Percentiles rank a stretch among this genome's conserved stretches.
phyloP scores from a whole-genome alignment of 768 basidiomycete genomes.

The Melanogaster broomeanus region DNA sequence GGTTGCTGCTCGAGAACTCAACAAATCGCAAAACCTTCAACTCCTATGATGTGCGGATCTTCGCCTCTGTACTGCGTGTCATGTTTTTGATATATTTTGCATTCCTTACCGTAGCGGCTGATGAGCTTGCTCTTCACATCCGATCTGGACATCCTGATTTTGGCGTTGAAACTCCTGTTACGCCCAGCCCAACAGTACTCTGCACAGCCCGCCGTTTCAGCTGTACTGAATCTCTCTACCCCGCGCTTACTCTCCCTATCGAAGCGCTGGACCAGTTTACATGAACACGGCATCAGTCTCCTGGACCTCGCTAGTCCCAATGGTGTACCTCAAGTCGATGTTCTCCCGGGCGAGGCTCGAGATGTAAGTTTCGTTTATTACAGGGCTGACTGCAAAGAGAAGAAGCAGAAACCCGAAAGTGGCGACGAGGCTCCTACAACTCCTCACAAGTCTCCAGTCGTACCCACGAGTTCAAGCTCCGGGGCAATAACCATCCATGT shows the following conservation, averaged over 20 bases:
- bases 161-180: slow-evolving; percentile 81
- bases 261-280: slow-evolving; percentile 80
- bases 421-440: slow-evolving; percentile 44
- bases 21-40: slow-evolving; percentile 96
- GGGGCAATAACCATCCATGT: slow-evolving; percentile 65
- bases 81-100: slow-evolving; percentile 6
- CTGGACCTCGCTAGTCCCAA: slow-evolving; percentile 67
- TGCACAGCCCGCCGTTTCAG: slow-evolving; percentile 79
- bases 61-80: neutral
- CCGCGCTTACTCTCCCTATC: slow-evolving; percentile 81
- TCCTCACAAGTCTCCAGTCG: slow-evolving; percentile 47
- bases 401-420: slow-evolving; percentile 49
- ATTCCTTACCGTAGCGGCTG: slow-evolving; percentile 61
- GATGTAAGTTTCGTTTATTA: slow-evolving; percentile 86
- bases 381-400: slow-evolving; percentile 53
- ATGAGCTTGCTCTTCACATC: slow-evolving; percentile 86
- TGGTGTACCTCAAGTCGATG: slow-evolving; percentile 53
- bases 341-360: slow-evolving; percentile 69
- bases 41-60: slow-evolving; percentile 89
- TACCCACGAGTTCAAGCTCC: slow-evolving; percentile 33
- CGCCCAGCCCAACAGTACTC: slow-evolving; percentile 97
- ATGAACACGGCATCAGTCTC: slow-evolving; percentile 78
- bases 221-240: slow-evolving; percentile 79
- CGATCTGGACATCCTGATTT: slow-evolving; percentile 85
- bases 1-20: slow-evolving; percentile 92